These are phyloP conservation scores for Trametes sp. DNA, from an alignment of 1,284 basidiomycete genomes.

Conservation along the genomic window DNA sequence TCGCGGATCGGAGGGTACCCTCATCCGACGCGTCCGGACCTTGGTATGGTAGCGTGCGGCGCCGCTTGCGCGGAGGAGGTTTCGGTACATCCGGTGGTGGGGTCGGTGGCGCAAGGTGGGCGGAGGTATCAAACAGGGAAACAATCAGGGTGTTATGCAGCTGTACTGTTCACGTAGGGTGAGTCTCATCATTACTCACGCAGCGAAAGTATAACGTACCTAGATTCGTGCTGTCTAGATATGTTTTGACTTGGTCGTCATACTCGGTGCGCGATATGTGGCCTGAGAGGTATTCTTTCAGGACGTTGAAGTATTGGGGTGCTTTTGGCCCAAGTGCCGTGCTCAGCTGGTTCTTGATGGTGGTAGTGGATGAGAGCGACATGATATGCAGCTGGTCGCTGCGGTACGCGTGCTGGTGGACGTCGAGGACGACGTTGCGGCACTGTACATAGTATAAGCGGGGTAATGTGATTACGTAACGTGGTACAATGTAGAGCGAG, in stretches of 20 bases:
- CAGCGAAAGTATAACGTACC: conserved; percentile 46
- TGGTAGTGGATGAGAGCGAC: conserved; percentile 80
- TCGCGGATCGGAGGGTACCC: conserved; percentile 60
- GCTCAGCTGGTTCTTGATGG: conserved; percentile 71
- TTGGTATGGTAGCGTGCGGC: conserved; percentile 73
- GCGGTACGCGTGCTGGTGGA: not conserved
- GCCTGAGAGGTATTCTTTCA: conserved; percentile 73
- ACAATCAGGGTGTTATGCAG: conserved; percentile 84
- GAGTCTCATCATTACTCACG: too few species aligned
- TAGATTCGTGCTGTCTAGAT: conserved; percentile 68
- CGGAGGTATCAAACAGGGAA: conserved; percentile 80
- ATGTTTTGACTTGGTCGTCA: conserved; percentile 70
- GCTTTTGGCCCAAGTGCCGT: conserved; percentile 68
- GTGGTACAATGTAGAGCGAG: not conserved
- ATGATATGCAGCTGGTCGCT: conserved; percentile 46
- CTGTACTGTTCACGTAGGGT: conserved; percentile 58
- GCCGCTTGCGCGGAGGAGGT: conserved; percentile 74
- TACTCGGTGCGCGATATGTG: conserved; percentile 77
- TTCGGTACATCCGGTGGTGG: conserved; percentile 68
- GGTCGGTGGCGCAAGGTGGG: conserved; percentile 68
- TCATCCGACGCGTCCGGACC: conserved; percentile 62
- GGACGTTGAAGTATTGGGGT: conserved; percentile 63
- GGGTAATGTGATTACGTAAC: conserved; percentile 8
- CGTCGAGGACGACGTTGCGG: not conserved
- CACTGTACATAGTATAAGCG: not conserved